A percentile compares a stretch with the other conserved stretches of the same genome.
Conservation (phyloP, 108 stramenopile genomes). For the Cylindrotheca fusiformis region DNA sequence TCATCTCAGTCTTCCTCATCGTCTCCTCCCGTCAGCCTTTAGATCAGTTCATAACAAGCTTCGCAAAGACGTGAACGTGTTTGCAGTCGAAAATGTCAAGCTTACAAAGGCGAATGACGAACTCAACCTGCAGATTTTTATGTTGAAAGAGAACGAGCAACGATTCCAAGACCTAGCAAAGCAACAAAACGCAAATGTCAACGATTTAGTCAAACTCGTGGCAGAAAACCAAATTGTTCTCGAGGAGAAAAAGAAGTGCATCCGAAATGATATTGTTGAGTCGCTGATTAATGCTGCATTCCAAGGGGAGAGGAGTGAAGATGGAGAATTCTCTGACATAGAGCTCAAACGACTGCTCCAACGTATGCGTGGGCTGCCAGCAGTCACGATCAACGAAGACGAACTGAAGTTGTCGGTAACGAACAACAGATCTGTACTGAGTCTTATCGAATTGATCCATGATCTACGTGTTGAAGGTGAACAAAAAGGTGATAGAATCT, state of each 20-base stretch:
- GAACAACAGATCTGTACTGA: constrained; percentile 1
- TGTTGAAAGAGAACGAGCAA: constrained; percentile 12
- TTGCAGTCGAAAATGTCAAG: constrained; percentile 1
- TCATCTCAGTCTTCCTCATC: too few species aligned
- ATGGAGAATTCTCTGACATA: constrained; percentile 4
- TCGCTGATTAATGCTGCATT: constrained; percentile 14
- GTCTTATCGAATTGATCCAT: background rate
- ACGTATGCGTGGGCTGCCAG: constrained; percentile 11
- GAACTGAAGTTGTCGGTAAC: background rate
- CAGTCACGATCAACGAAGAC: constrained; percentile 20
- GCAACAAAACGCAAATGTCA: constrained; percentile 3
- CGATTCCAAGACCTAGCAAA: constrained; percentile 9
- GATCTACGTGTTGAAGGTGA: constrained; percentile 1
- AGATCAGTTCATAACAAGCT: constrained; percentile 7
- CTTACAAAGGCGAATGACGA: background rate
- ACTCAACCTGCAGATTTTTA: background rate
- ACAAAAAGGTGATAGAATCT: constrained; percentile 7
- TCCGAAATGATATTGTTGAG: constrained; percentile 14
- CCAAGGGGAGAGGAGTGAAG: constrained; percentile 9
- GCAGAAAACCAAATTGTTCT: constrained; percentile 15
- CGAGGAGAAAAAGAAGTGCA: constrained; percentile 10
- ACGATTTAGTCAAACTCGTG: constrained; percentile 8
- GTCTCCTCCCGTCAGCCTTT: background rate
- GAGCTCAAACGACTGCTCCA: constrained; percentile 8
- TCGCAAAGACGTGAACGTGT: constrained; percentile 6